A percentile compares a stretch with the other conserved stretches of the same genome.
Evolutionary conservation across 176 grass and related monocot genomes (phyloP).

Genomic region (Elaeis guineensis): DNA sequence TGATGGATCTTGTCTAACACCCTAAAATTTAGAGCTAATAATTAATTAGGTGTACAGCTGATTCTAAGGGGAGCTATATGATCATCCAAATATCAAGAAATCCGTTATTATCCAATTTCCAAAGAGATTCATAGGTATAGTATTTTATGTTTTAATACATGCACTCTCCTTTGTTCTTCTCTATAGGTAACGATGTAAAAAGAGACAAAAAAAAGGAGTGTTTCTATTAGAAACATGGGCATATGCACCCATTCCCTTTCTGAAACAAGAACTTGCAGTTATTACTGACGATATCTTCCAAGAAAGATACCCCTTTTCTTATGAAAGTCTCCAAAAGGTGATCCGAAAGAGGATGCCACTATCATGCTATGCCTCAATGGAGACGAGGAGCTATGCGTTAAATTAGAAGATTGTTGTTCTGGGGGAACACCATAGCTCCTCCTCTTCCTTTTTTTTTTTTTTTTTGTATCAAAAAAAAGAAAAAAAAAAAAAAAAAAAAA

Average conservation of each 20-base stretch:
- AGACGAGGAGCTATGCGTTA: background rate
- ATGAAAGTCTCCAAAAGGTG: constrained; percentile 2
- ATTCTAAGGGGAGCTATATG: background rate
- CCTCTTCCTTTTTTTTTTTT: too few relatives aligned
- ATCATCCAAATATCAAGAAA: background rate
- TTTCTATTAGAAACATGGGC: background rate
- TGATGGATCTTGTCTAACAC: background rate
- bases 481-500: too few relatives aligned
- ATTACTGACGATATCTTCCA: constrained; percentile 10
- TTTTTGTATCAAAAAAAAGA: too few relatives aligned
- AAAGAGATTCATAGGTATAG: too few relatives aligned
- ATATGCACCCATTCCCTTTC: background rate
- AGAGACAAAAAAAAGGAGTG: background rate
- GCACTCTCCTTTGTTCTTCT: background rate
- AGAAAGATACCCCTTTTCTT: constrained; percentile 5
- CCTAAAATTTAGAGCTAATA: background rate
- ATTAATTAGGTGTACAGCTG: background rate
- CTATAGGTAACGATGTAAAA: too few relatives aligned
- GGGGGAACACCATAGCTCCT: too few relatives aligned
- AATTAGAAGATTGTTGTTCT: too few relatives aligned
- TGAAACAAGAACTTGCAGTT: constrained; percentile 6
- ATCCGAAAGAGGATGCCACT: background rate
- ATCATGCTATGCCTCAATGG: background rate
- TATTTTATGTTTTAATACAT: background rate
- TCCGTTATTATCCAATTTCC: background rate